A percentile compares a stretch with the other conserved stretches of the same genome.
Conservation (phyloP, 768 basidiomycete species). For the Rhizopogon salebrosus region DNA sequence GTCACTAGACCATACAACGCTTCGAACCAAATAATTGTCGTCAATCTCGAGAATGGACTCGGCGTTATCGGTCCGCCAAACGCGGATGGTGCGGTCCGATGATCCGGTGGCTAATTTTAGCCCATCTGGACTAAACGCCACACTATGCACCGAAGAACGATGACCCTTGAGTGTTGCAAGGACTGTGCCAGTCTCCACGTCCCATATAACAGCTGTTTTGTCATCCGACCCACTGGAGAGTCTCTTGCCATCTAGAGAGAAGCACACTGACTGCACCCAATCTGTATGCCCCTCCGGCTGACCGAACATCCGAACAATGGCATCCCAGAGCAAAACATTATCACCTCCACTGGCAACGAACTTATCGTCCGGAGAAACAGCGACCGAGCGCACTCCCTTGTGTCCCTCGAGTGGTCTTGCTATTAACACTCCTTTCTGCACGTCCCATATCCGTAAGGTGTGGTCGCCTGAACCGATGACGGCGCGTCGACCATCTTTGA, state of each 20-base stretch:
- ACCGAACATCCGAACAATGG: constrained; percentile 10
- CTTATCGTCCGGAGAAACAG: neutral
- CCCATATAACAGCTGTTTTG: constrained; percentile 1
- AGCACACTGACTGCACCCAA: constrained; percentile 6
- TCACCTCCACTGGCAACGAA: constrained; percentile 22
- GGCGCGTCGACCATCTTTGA: constrained; percentile 20
- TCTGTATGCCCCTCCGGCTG: constrained; percentile 4
- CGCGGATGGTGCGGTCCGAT: constrained; percentile 13
- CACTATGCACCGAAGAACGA: constrained; percentile 9
- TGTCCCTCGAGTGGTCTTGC: constrained; percentile 1
- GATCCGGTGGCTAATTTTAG: constrained; percentile 12
- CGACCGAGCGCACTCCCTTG: neutral
- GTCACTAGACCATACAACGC: constrained; percentile 25
- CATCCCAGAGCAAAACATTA: constrained; percentile 26
- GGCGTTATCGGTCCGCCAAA: constrained; percentile 14
- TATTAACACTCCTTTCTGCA: neutral
- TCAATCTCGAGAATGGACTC: constrained; percentile 11
- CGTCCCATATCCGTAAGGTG: constrained; percentile 11
- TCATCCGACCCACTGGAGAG: constrained; percentile 9
- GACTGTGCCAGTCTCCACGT: neutral
- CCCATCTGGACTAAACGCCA: constrained; percentile 20
- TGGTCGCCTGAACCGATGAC: constrained; percentile 23
- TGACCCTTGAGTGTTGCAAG: constrained; percentile 7
- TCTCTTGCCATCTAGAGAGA: constrained; percentile 8
- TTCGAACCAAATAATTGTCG: constrained; percentile 23